These are phyloP conservation scores for Cordyceps tenuipes DNA, from an alignment of 2,329 filamentous ascomycete species.

Conservation along the genomic window DNA sequence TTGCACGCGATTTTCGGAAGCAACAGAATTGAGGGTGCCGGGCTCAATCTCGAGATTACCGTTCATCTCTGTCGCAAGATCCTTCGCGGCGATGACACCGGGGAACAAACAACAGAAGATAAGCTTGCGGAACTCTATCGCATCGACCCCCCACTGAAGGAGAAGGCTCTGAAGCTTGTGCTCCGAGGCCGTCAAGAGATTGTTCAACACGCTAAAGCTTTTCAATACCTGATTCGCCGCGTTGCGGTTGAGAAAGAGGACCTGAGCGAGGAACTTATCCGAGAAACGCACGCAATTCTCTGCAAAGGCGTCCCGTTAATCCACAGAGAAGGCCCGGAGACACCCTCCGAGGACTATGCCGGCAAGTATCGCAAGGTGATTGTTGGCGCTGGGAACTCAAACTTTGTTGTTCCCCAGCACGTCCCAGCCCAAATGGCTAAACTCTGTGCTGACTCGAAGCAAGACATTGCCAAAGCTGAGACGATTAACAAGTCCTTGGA, in stretches of 20 bases:
- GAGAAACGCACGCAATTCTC: background rate
- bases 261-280: background rate
- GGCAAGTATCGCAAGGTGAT: constrained; percentile 18
- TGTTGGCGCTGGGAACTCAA: constrained; percentile 20
- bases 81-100: no score
- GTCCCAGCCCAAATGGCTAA: constrained; percentile 21
- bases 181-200: constrained; percentile 16
- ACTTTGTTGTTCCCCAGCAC: constrained; percentile 19
- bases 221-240: constrained; percentile 13
- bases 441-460: constrained; percentile 18
- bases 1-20: constrained; percentile 19
- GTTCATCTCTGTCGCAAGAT: constrained; percentile 14
- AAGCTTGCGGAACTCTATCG: background rate
- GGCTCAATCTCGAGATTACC: constrained; percentile 15
- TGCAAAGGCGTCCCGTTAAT: background rate
- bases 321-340: background rate
- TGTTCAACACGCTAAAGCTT: constrained; percentile 18
- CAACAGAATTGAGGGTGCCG: constrained; percentile 19
- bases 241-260: constrained; percentile 30
- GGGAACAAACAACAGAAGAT: background rate
- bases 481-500: constrained; percentile 15
- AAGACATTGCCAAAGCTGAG: constrained; percentile 11
- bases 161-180: background rate
- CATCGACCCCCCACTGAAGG: background rate
- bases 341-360: constrained; percentile 17